Percentiles rank a stretch among this genome's conserved stretches.
phyloP scores from a whole-genome alignment of 768 basidiomycete species.

The Pleurotus ostreatus region DNA sequence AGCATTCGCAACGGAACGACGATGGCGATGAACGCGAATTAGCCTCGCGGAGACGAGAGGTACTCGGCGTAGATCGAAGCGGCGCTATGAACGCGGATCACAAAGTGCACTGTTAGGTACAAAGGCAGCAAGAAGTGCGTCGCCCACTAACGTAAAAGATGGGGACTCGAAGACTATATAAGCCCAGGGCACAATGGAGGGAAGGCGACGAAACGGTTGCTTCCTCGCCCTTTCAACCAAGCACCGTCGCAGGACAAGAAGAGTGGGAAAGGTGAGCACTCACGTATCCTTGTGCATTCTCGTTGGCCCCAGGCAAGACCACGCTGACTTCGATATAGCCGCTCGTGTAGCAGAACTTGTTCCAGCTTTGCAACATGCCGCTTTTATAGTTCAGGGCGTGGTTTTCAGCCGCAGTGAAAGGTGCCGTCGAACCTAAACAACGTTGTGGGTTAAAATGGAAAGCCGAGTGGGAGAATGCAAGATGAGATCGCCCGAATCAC shows the following conservation, averaged over 20 bases:
- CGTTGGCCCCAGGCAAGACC: conserved; percentile 55
- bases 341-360: conserved; percentile 83
- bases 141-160: neutral
- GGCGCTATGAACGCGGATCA: too few species aligned
- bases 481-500: neutral
- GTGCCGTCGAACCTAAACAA: conserved; percentile 36
- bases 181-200: neutral
- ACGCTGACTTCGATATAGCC: conserved; percentile 74
- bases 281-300: conserved; percentile 46
- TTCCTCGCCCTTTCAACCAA: neutral
- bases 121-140: too few species aligned
- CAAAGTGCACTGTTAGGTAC: too few species aligned
- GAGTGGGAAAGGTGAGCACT: conserved; percentile 17
- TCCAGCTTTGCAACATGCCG: conserved; percentile 88
- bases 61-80: too few species aligned
- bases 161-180: neutral
- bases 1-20: neutral
- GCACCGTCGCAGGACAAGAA: neutral
- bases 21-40: neutral
- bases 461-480: neutral
- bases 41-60: neutral
- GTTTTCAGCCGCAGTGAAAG: conserved; percentile 40
- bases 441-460: neutral
- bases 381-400: conserved; percentile 62
- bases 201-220: too few species aligned